Conservation (phyloP, 345 rosid species). For the Raphanus raphanistrum region DNA sequence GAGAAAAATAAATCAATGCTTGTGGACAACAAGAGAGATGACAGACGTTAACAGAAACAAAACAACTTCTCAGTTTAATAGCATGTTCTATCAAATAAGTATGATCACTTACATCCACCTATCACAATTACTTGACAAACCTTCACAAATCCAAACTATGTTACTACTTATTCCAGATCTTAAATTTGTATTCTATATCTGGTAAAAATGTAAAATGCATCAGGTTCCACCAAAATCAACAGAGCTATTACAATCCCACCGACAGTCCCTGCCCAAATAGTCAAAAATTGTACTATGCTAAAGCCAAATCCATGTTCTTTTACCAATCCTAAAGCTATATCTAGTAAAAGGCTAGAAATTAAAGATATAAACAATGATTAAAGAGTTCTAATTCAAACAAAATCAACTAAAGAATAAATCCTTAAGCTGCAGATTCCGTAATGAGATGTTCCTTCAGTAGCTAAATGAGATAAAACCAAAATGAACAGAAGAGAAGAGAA, state of each 20-base stretch:
- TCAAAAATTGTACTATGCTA: neutral
- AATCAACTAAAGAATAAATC: neutral
- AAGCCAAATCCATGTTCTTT: neutral
- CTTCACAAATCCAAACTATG: slow-evolving; percentile 6
- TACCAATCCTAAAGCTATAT: neutral
- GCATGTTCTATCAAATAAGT: neutral
- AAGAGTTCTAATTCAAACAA: neutral
- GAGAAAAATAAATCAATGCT: slow-evolving; percentile 7
- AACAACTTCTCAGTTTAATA: neutral
- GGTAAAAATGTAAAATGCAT: neutral
- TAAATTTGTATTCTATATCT: neutral
- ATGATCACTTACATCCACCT: neutral
- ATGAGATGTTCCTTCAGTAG: neutral
- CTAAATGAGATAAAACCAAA: slow-evolving; percentile 1
- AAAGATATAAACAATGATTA: neutral
- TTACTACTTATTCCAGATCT: neutral
- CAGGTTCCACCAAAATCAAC: neutral
- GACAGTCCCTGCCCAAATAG: neutral
- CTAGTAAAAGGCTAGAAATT: neutral
- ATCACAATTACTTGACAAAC: neutral
- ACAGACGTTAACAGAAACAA: neutral
- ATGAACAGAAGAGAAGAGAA: slow-evolving; percentile 22
- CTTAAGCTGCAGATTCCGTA: too few relatives aligned
- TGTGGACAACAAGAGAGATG: neutral
- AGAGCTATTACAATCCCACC: neutral